Conservation (phyloP, 23 red algal species). For the Cyanidiococcus yangmingshanensis region DNA sequence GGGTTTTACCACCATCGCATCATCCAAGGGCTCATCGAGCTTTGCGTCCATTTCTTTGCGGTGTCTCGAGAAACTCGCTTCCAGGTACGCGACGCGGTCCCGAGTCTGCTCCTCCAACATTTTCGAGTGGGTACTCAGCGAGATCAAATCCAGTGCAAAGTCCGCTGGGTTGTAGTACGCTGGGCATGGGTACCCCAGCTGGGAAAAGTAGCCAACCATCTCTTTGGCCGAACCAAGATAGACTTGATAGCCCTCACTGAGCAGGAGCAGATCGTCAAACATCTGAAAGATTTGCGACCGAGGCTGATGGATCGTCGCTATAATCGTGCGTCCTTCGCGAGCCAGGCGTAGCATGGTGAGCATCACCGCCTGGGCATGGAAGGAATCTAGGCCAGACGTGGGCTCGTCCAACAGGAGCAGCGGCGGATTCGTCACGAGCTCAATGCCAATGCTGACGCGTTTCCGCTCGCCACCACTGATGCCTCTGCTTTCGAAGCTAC, state of each 20-base stretch:
- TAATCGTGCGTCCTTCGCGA: conserved; percentile 61
- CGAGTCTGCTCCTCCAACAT: conserved; percentile 16
- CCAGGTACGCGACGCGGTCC: conserved; percentile 17
- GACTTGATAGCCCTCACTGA: conserved; percentile 66
- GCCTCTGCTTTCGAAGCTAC: conserved; percentile 50
- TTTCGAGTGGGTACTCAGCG: conserved; percentile 31
- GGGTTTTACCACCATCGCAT: not conserved
- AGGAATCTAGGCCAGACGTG: conserved; percentile 77
- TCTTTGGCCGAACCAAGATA: conserved; percentile 85
- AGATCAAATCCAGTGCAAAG: conserved; percentile 80
- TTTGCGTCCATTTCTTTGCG: too few species aligned
- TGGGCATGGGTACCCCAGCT: conserved; percentile 48
- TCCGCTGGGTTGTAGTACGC: conserved; percentile 90
- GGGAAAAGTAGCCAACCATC: conserved; percentile 69
- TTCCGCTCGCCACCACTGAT: conserved; percentile 83
- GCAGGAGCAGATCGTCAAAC: conserved; percentile 79
- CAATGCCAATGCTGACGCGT: conserved; percentile 81
- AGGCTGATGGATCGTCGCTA: conserved; percentile 96
- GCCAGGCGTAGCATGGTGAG: conserved; percentile 63
- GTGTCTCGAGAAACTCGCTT: not conserved
- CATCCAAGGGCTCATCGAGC: not conserved
- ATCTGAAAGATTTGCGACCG: conserved; percentile 87
- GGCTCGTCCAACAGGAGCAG: conserved; percentile 80
- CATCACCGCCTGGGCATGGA: conserved; percentile 93
- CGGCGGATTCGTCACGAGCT: conserved; percentile 72